A percentile compares a stretch with the other conserved stretches of the same genome.
phyloP scores from a whole-genome alignment of 2,329 filamentous ascomycete genomes.

The Pseudopithomyces chartarum region DNA sequence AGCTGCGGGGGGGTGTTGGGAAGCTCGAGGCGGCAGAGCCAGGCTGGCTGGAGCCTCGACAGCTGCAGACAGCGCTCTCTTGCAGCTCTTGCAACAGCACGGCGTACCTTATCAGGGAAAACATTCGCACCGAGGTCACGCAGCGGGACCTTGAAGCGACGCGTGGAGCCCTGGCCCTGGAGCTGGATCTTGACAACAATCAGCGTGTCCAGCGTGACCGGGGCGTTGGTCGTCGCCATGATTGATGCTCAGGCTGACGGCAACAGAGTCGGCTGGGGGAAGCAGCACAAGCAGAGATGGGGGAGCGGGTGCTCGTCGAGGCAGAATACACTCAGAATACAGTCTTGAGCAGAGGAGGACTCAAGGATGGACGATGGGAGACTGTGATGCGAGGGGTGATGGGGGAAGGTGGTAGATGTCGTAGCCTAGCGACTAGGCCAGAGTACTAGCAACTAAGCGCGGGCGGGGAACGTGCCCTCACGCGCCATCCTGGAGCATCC shows the following conservation, averaged over 20 bases:
- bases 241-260: conserved; percentile 35
- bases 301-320: background rate
- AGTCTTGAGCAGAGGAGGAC: background rate
- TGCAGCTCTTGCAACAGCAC: conserved; percentile 1
- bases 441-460: background rate
- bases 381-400: background rate
- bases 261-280: conserved; percentile 9
- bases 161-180: conserved; percentile 72
- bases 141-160: conserved; percentile 87
- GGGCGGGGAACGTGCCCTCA: conserved; percentile 1
- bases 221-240: conserved; percentile 51
- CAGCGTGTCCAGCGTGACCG: conserved; percentile 68
- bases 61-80: conserved; percentile 13
- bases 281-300: background rate
- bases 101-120: conserved; percentile 83
- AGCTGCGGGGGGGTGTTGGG: conserved; percentile 8
- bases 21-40: conserved; percentile 14
- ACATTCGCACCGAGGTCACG: conserved; percentile 76
- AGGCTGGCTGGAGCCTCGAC: conserved; percentile 24
- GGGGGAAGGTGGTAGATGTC: conserved; percentile 3
- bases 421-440: background rate
- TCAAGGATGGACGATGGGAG: background rate
- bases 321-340: background rate
- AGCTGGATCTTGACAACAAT: conserved; percentile 87
- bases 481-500: background rate